Conservation (phyloP, 1,284 basidiomycete species). For the Cutaneotrichosporon sp. region DNA sequence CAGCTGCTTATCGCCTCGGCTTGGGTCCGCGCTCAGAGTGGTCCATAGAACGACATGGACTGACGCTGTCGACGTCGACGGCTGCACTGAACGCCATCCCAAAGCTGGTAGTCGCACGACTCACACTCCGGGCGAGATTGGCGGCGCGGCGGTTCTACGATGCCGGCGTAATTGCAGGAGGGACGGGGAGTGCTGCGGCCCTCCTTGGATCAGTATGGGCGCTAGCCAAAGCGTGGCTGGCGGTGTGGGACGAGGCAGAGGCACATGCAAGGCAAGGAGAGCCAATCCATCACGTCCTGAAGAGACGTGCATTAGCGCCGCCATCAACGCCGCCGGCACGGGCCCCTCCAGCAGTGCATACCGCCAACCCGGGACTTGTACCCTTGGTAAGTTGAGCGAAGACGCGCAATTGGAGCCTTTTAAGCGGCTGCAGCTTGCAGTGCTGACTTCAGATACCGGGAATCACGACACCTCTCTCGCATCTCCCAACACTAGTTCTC, state of each 20-base stretch:
- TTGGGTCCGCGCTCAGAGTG: slow-evolving; percentile 14
- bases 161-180: slow-evolving; percentile 12
- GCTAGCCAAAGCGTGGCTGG: slow-evolving; percentile 23
- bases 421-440: too few relatives aligned
- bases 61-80: slow-evolving; percentile 24
- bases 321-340: neutral
- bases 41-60: slow-evolving; percentile 18
- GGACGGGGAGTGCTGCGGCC: slow-evolving; percentile 9
- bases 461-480: slow-evolving; percentile 40
- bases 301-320: neutral
- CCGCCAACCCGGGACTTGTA: slow-evolving; percentile 23
- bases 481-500: slow-evolving; percentile 39
- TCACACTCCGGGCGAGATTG: neutral
- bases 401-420: too few relatives aligned
- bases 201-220: slow-evolving; percentile 27
- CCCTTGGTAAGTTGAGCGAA: slow-evolving; percentile 26
- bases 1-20: slow-evolving; percentile 18
- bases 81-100: slow-evolving; percentile 26
- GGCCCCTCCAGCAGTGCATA: slow-evolving; percentile 3
- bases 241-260: slow-evolving; percentile 30
- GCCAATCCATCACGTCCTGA: slow-evolving; percentile 7
- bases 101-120: neutral
- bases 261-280: slow-evolving; percentile 19
- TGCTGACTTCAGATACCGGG: slow-evolving; percentile 42
- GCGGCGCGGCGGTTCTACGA: slow-evolving; percentile 22